Conservation (phyloP, 257 asterid genomes). For the Mentha longifolia region DNA sequence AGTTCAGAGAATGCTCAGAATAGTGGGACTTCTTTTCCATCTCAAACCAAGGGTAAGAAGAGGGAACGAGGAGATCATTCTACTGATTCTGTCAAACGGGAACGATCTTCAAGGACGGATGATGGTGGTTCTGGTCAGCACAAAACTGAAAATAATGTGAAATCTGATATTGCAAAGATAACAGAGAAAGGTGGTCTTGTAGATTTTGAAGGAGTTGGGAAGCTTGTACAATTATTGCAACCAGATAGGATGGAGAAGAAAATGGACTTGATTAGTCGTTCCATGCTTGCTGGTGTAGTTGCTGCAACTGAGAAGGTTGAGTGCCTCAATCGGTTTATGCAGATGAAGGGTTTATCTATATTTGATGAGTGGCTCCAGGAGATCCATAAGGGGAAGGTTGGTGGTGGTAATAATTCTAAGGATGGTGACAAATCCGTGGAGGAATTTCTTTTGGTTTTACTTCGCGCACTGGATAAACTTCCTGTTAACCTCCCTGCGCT, state of each 20-base stretch:
- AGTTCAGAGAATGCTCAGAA: conserved; percentile 66
- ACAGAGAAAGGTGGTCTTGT: conserved; percentile 76
- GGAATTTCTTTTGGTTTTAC: conserved; percentile 81
- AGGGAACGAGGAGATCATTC: conserved; percentile 87
- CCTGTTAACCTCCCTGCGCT: conserved; percentile 93
- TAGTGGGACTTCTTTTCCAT: conserved; percentile 57
- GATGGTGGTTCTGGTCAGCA: conserved; percentile 54
- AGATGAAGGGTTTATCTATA: conserved; percentile 74
- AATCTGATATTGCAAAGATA: conserved; percentile 69
- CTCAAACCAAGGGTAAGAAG: conserved; percentile 83
- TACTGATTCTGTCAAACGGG: conserved; percentile 72
- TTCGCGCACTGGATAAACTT: conserved; percentile 91
- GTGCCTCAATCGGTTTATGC: conserved; percentile 80
- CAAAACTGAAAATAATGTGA: conserved; percentile 59
- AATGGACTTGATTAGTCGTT: conserved; percentile 66
- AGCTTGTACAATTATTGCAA: conserved; percentile 81
- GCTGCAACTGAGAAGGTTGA: conserved; percentile 84
- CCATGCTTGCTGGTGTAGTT: conserved; percentile 77
- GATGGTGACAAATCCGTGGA: conserved; percentile 71
- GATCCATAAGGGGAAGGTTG: conserved; percentile 72
- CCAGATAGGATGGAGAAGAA: conserved; percentile 64
- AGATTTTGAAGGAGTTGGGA: conserved; percentile 88
- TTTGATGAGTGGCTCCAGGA: conserved; percentile 99
- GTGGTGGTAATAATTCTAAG: conserved; percentile 52
- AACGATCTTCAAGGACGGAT: conserved; percentile 62